Base-by-base conservation (phyloP, 2,329 filamentous ascomycete genomes). In the Xenoacremonium recifei region DNA sequence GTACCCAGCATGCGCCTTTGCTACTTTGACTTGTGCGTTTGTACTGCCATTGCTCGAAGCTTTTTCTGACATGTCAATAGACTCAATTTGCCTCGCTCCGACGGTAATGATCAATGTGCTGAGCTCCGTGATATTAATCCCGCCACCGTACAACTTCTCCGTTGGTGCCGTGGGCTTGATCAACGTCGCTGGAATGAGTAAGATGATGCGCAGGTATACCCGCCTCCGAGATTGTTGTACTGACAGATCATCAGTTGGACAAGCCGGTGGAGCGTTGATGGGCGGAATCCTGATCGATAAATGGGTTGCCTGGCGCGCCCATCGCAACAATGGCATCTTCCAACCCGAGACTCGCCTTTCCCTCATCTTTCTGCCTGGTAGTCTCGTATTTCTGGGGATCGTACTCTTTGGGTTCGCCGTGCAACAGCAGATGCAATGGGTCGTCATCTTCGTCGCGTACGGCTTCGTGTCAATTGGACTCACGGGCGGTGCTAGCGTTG, bases 141-240 rank as follows among this genome's bases (percentile, higher is more conserved):
- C 29, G 10, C 29, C 29, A 6, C 29, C 29, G 9, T 32, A 32
- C 29, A 32, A 32, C 29, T 32, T 32, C 16, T 32, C 29, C 9
- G 15, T 32, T 11, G 29, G 29, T 16, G 29, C 29, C 29, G 29
- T 32, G 9, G 29, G 29, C 15, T 16, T 32, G 29, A 32, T 32
- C 9, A 32, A 32, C 15, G 29, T 32, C 29, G 29, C 29, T 32
- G 29, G 29, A 32, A 32, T 32, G 29, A 32, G 29, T 32, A 32
- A n/a, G n/a, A n/a, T n/a, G n/a, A n/a, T n/a, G n/a, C n/a, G n/a
- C n/a, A n/a, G 10, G 29, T 32, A 10, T 11, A 6, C 29, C 29
- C 15, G 6, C 9, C 9, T 32, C 23, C 13, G 9, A 27, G 13
- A 13, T 27, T 9, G 23, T 13, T 7, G 9, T 32, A 32, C 6